These are phyloP conservation scores for Conringia planisiliqua DNA, from an alignment of 345 rosid genomes.

Conservation along the genomic window DNA sequence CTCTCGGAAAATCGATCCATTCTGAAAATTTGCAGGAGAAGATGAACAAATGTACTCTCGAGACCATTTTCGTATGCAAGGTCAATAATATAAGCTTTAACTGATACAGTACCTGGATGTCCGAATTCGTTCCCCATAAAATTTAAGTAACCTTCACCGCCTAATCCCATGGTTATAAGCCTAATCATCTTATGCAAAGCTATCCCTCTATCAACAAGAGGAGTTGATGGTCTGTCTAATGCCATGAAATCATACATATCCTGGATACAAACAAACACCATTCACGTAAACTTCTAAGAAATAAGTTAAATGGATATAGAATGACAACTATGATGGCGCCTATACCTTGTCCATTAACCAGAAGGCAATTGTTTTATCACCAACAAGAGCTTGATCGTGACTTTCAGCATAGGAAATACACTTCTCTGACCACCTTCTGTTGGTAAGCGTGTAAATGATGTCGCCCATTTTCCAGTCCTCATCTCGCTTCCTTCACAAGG, in stretches of 20 bases:
- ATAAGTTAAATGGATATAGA: background rate
- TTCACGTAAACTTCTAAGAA: background rate
- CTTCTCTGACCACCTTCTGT: constrained; percentile 92
- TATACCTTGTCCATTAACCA: constrained; percentile 99
- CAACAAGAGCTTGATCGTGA: constrained; percentile 99
- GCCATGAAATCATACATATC: constrained; percentile 99
- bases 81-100: constrained; percentile 6
- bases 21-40: constrained; percentile 44
- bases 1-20: constrained; percentile 99
- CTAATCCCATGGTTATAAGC: constrained; percentile 94
- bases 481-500: constrained; percentile 65
- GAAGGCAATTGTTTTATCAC: constrained; percentile 95
- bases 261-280: constrained; percentile 37
- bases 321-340: background rate
- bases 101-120: constrained; percentile 72
- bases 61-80: background rate
- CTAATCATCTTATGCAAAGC: constrained; percentile 97
- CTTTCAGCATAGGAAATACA: constrained; percentile 92
- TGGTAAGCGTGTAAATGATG: constrained; percentile 65
- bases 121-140: constrained; percentile 99
- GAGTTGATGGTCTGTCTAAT: constrained; percentile 78
- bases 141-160: constrained; percentile 97
- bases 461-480: constrained; percentile 91
- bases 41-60: constrained; percentile 2
- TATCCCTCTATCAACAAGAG: constrained; percentile 87